These are phyloP conservation scores for Salix purpurea DNA, from an alignment of 345 rosid species.

Conservation along the genomic window DNA sequence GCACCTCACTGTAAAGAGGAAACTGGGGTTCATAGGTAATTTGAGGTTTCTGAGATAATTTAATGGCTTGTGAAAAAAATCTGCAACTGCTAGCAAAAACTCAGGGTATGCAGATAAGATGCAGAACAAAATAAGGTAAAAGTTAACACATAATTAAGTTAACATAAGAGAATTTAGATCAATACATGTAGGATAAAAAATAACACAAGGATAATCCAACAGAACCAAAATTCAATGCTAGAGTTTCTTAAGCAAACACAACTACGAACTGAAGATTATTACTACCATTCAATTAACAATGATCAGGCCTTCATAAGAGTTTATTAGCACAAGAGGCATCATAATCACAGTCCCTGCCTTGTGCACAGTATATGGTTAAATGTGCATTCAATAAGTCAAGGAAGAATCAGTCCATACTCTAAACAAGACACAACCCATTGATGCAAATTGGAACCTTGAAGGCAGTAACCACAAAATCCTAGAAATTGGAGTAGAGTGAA, in stretches of 20 bases:
- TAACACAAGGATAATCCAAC: not conserved
- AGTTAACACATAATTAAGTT: not conserved
- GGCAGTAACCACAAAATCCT: not conserved
- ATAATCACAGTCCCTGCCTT: not conserved
- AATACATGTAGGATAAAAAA: not conserved
- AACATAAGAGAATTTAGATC: not conserved
- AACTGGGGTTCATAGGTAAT: not conserved
- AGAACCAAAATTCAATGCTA: not conserved
- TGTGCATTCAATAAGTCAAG: not conserved
- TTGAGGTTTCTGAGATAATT: not conserved
- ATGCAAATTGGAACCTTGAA: not conserved
- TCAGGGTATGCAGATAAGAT: not conserved
- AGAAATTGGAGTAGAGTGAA: not conserved
- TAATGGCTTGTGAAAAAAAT: not conserved
- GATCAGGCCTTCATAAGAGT: not conserved
- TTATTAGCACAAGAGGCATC: not conserved
- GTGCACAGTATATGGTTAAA: not conserved
- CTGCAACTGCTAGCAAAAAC: not conserved
- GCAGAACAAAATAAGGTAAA: not conserved
- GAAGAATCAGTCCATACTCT: not conserved
- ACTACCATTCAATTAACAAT: not conserved
- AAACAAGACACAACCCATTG: not conserved
- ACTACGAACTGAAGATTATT: not conserved
- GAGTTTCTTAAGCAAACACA: not conserved
- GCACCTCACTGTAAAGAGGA: not conserved